Evolutionary conservation across 2,329 filamentous ascomycete species (phyloP).

Genomic region (Colletotrichum tabaci): DNA sequence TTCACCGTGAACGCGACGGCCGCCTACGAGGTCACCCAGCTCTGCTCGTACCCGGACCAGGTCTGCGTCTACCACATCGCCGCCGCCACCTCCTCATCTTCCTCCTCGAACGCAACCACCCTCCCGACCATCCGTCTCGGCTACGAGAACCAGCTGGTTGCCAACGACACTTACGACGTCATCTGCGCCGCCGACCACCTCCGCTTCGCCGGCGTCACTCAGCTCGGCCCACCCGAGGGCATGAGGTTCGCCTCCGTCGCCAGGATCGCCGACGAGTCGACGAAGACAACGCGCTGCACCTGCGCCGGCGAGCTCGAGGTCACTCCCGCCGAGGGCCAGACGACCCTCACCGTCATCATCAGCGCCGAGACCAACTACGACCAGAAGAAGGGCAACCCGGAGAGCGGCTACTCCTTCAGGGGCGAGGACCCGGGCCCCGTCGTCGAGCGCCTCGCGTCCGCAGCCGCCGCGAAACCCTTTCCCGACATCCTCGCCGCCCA

Average conservation of each 20-base stretch:
- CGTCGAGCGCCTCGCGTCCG: conserved; percentile 53
- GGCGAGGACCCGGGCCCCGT: conserved; percentile 59
- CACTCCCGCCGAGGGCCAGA: conserved; percentile 44
- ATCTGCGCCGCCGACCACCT: conserved; percentile 52
- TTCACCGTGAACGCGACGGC: conserved; percentile 53
- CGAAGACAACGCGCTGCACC: conserved; percentile 42
- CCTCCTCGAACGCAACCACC: conserved; percentile 20
- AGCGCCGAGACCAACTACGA: conserved; percentile 66
- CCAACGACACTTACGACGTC: conserved; percentile 47
- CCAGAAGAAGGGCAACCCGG: conserved; percentile 61
- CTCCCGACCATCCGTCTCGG: conserved; percentile 59
- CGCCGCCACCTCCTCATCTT: no score
- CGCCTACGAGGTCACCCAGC: conserved; percentile 47
- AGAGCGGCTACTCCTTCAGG: conserved; percentile 61
- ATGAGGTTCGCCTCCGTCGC: conserved; percentile 60
- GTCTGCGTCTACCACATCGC: conserved; percentile 50
- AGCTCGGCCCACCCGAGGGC: conserved; percentile 57
- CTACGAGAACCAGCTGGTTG: conserved; percentile 59
- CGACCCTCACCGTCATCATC: conserved; percentile 57
- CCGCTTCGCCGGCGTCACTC: conserved; percentile 54
- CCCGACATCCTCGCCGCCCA: conserved; percentile 53
- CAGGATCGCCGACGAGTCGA: conserved; percentile 23
- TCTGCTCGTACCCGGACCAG: conserved; percentile 60
- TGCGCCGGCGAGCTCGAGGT: conserved; percentile 49
- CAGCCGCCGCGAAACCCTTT: conserved; percentile 53